phyloP scores from a whole-genome alignment of 257 asterid genomes.

The Coffea eugenioides region DNA sequence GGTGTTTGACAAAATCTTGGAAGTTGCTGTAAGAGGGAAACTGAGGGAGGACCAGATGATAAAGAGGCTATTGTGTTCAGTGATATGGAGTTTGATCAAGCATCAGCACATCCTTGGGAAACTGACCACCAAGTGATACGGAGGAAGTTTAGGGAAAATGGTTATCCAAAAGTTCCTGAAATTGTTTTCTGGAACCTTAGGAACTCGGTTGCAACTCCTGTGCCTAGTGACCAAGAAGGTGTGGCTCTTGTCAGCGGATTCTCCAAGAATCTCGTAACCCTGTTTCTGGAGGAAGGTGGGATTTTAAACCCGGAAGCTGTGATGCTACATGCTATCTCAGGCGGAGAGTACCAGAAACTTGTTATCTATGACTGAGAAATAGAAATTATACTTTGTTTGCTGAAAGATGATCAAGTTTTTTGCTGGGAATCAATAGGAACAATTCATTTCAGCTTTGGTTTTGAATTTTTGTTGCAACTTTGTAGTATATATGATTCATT shows the following conservation, averaged over 20 bases:
- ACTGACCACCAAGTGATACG: slow-evolving; percentile 48
- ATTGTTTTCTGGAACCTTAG: slow-evolving; percentile 67
- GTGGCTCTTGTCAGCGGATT: slow-evolving; percentile 31
- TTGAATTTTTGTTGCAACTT: too few relatives aligned
- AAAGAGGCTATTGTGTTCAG: slow-evolving; percentile 49
- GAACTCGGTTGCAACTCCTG: slow-evolving; percentile 45
- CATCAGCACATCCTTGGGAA: slow-evolving; percentile 43
- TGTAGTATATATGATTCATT: too few relatives aligned
- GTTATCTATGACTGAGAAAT: not conserved
- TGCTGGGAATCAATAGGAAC: too few relatives aligned
- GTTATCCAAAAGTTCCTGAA: slow-evolving; percentile 45
- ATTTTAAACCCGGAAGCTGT: not conserved
- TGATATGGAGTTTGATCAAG: slow-evolving; percentile 61
- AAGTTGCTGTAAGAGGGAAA: slow-evolving; percentile 35
- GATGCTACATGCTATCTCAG: slow-evolving; percentile 1
- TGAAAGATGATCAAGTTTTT: too few relatives aligned
- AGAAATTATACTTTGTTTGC: too few relatives aligned
- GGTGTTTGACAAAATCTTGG: slow-evolving; percentile 42
- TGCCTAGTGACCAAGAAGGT: slow-evolving; percentile 40
- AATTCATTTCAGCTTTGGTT: too few relatives aligned
- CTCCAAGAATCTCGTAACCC: slow-evolving; percentile 9
- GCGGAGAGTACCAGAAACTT: slow-evolving; percentile 6
- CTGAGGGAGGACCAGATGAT: slow-evolving; percentile 40
- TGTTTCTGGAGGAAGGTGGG: slow-evolving; percentile 9
- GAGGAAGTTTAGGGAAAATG: slow-evolving; percentile 45